These are phyloP conservation scores for Sporisorium exsertum DNA, from an alignment of 1,284 basidiomycete species.

Conservation along the genomic window DNA sequence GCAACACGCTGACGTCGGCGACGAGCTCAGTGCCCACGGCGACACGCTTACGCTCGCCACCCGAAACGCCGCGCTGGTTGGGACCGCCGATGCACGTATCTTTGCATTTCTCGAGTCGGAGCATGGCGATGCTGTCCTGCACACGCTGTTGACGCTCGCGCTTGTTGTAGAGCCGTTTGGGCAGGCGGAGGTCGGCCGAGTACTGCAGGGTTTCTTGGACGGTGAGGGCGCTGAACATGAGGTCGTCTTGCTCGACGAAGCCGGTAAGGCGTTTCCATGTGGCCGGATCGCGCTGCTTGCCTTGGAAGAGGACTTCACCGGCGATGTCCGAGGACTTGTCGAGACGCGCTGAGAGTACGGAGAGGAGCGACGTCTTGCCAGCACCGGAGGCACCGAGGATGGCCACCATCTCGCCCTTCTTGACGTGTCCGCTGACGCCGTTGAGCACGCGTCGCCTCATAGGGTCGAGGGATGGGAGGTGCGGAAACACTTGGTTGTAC, in stretches of 20 bases:
- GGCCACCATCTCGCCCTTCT: conserved; percentile 51
- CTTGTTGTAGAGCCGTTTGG: conserved; percentile 42
- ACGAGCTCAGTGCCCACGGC: conserved; percentile 49
- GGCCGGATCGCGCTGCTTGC: conserved; percentile 44
- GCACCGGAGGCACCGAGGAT: conserved; percentile 60
- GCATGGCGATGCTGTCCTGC: conserved; percentile 50
- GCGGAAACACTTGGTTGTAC: conserved; percentile 36
- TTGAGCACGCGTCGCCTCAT: conserved; percentile 45
- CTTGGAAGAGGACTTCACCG: conserved; percentile 46
- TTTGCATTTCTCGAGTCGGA: conserved; percentile 49
- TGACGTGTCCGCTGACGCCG: conserved; percentile 47
- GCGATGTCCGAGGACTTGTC: conserved; percentile 46
- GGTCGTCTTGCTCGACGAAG: conserved; percentile 61
- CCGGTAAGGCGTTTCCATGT: conserved; percentile 57
- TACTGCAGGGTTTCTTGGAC: conserved; percentile 56
- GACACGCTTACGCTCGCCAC: conserved; percentile 58
- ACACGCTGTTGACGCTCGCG: conserved; percentile 49
- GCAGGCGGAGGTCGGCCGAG: conserved; percentile 51
- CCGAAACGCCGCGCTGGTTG: conserved; percentile 53
- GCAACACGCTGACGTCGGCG: conserved; percentile 43
- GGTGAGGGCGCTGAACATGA: conserved; percentile 52
- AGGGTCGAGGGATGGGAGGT: conserved; percentile 40
- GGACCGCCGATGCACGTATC: conserved; percentile 51
- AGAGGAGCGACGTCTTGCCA: conserved; percentile 59
- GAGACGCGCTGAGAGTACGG: conserved; percentile 53